phyloP scores from a whole-genome alignment of 805 yeast species.

The Clavispora phyllophila region DNA sequence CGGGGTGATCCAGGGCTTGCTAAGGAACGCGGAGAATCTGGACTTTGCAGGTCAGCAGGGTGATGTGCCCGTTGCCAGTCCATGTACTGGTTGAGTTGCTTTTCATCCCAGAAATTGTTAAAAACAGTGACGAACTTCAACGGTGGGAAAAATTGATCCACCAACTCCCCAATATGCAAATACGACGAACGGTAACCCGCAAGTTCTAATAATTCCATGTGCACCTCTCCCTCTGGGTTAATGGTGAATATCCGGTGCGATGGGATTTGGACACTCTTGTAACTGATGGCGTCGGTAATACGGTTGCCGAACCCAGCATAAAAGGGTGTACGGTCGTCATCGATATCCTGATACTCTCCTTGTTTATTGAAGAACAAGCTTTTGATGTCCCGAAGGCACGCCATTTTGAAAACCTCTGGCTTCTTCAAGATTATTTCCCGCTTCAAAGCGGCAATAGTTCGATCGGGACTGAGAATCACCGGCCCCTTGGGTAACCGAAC shows the following conservation, averaged over 20 bases:
- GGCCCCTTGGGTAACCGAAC: constrained; percentile 80
- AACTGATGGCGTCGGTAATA: constrained; percentile 93
- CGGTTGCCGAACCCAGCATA: constrained; percentile 97
- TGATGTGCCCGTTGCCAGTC: constrained; percentile 12
- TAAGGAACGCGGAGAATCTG: constrained; percentile 19
- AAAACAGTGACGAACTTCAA: constrained; percentile 28
- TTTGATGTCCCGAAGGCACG: constrained; percentile 84
- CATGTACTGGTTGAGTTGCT: constrained; percentile 33
- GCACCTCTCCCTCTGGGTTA: constrained; percentile 94
- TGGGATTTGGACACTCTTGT: constrained; percentile 90
- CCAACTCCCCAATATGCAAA: constrained; percentile 84
- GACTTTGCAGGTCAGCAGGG: constrained; percentile 1
- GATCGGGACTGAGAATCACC: constrained; percentile 88
- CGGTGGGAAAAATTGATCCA: constrained; percentile 97
- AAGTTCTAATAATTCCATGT: constrained; percentile 89
- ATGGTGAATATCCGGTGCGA: constrained; percentile 92
- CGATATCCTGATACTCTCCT: constrained; percentile 14
- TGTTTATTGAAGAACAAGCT: constrained; percentile 48
- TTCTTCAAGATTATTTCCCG: constrained; percentile 90
- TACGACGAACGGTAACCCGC: constrained; percentile 91
- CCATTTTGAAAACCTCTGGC: constrained; percentile 98
- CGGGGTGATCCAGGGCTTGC: constrained; percentile 16
- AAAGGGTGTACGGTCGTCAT: constrained; percentile 68
- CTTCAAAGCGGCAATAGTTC: constrained; percentile 91
- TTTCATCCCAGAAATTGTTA: constrained; percentile 30